These are phyloP conservation scores for Avicennia marina DNA, from an alignment of 257 asterid species.

Conservation along the genomic window DNA sequence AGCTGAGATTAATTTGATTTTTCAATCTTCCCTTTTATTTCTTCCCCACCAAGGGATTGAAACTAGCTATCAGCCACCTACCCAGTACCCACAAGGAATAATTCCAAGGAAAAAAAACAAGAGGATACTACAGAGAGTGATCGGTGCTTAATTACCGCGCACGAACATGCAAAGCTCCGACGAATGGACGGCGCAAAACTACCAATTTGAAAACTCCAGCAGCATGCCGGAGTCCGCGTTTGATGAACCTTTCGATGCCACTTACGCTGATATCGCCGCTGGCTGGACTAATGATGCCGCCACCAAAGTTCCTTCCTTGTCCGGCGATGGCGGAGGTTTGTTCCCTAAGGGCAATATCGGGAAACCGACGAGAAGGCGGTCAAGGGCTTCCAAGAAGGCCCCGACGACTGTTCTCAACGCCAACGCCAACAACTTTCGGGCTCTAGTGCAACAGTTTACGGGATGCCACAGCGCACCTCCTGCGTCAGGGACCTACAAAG, in stretches of 20 bases:
- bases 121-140: too few relatives aligned
- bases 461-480: constrained; percentile 38
- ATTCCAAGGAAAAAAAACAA: too few relatives aligned
- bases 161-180: constrained; percentile 24
- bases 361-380: constrained; percentile 29
- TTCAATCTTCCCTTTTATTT: background rate
- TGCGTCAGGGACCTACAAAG: constrained; percentile 23
- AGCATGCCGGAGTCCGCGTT: constrained; percentile 15
- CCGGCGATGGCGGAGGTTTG: background rate
- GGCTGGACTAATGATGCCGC: background rate
- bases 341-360: constrained; percentile 13
- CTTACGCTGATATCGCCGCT: background rate
- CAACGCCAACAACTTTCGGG: constrained; percentile 41
- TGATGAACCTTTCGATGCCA: constrained; percentile 1
- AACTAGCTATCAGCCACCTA: background rate
- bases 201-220: constrained; percentile 10
- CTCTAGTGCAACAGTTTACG: constrained; percentile 60
- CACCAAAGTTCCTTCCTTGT: background rate
- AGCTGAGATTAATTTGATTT: constrained; percentile 6
- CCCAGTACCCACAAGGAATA: too few relatives aligned
- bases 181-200: constrained; percentile 17
- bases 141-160: constrained; percentile 1
- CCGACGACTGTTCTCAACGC: constrained; percentile 41
- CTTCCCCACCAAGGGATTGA: background rate
- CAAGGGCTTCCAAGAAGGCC: constrained; percentile 34